Conservation (phyloP, 2,329 filamentous ascomycete species). For the Fusarium marasasianum region DNA sequence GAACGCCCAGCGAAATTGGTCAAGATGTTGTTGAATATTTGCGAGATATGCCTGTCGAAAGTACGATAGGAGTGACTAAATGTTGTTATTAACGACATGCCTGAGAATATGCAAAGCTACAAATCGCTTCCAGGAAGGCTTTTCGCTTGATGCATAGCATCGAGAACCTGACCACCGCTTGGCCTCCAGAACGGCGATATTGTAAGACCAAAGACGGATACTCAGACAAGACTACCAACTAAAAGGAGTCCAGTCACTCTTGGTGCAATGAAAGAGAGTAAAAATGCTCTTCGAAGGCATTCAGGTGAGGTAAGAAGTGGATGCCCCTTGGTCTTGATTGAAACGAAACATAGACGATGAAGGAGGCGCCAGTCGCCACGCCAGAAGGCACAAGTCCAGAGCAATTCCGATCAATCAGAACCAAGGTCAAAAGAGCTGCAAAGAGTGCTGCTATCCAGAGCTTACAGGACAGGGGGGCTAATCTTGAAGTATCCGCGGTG, state of each 20-base stretch:
- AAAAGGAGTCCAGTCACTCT: background rate
- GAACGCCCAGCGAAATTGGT: slow-evolving; percentile 44
- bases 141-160: slow-evolving; percentile 43
- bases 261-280: background rate
- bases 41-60: slow-evolving; percentile 46
- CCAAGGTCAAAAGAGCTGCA: background rate
- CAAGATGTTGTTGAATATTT: slow-evolving; percentile 46
- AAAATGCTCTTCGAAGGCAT: background rate
- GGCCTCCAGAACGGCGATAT: slow-evolving; percentile 54
- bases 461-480: background rate
- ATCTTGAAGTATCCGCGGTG: background rate
- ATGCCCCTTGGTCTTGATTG: too few relatives aligned
- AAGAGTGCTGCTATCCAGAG: background rate
- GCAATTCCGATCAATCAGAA: background rate
- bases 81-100: slow-evolving; percentile 32
- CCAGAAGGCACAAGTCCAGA: background rate
- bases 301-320: background rate
- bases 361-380: background rate
- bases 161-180: slow-evolving; percentile 46
- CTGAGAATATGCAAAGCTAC: slow-evolving; percentile 49
- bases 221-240: background rate
- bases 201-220: background rate
- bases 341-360: background rate
- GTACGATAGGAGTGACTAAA: slow-evolving; percentile 48
- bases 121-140: slow-evolving; percentile 44